Percentiles rank a stretch among this genome's conserved stretches.
Conservation (phyloP, 352 stramenopile genomes). For the Aphanomyces invadans region DNA sequence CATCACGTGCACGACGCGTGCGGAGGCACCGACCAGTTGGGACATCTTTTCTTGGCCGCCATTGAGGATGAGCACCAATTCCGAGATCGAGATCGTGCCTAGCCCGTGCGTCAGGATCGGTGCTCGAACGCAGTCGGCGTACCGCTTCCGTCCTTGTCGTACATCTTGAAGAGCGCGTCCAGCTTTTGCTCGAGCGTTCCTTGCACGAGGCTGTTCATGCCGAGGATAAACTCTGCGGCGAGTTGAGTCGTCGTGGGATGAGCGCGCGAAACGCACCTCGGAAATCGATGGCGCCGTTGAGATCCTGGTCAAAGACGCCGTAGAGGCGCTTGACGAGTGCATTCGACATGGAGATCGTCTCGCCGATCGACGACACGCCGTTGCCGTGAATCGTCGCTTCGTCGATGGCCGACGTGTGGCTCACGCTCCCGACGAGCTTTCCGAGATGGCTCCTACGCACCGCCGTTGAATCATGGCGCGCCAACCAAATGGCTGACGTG, state of each 20-base stretch:
- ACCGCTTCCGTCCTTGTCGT: constrained; percentile 26
- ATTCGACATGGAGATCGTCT: constrained; percentile 39
- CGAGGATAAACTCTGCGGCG: constrained; percentile 47
- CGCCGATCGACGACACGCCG: constrained; percentile 28
- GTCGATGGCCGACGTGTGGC: neutral
- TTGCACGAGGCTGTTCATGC: constrained; percentile 37
- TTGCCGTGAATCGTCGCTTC: neutral
- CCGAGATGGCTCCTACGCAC: constrained; percentile 7
- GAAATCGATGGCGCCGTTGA: constrained; percentile 42
- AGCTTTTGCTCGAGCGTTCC: constrained; percentile 40
- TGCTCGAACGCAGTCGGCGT: neutral
- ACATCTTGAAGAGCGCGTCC: constrained; percentile 36
- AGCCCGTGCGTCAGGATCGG: neutral
- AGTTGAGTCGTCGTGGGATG: too few relatives aligned
- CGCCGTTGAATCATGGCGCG: too few relatives aligned
- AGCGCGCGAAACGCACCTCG: too few relatives aligned
- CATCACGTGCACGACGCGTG: too few relatives aligned
- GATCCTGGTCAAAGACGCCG: constrained; percentile 36
- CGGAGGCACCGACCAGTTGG: neutral
- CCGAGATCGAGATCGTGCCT: constrained; percentile 33
- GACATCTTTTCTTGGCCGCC: constrained; percentile 32
- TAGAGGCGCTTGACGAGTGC: constrained; percentile 41
- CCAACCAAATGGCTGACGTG: constrained; percentile 26
- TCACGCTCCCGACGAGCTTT: constrained; percentile 1
- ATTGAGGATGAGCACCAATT: constrained; percentile 40